phyloP scores from a whole-genome alignment of 2,329 filamentous ascomycete genomes.

The Beauveria medogensis region DNA sequence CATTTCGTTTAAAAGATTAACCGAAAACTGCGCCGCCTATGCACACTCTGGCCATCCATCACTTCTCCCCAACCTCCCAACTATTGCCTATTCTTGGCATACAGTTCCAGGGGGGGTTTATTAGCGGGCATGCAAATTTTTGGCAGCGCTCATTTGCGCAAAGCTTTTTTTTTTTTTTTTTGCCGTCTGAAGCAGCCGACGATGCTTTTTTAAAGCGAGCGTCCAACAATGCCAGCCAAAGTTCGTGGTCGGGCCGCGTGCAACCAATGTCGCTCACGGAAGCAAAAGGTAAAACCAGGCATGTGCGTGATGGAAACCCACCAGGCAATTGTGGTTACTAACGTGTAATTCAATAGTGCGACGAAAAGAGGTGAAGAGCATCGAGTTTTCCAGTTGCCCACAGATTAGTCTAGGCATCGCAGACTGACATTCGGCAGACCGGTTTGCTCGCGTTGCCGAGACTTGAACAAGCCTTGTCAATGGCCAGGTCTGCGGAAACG shows the following conservation, averaged over 20 bases:
- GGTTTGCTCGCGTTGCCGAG: constrained; percentile 12
- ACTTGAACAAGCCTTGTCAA: constrained; percentile 10
- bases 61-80: not conserved
- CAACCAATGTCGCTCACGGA: constrained; percentile 16
- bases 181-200: not conserved
- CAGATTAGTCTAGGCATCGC: too few relatives aligned
- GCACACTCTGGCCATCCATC: too few relatives aligned
- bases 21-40: not conserved
- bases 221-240: not conserved
- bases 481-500: constrained; percentile 15
- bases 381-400: not conserved
- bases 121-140: not conserved
- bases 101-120: too few relatives aligned
- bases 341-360: constrained; percentile 1
- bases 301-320: not conserved
- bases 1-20: not conserved
- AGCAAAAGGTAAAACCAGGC: constrained; percentile 15
- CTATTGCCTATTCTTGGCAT: not conserved
- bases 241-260: constrained; percentile 16
- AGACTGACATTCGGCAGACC: constrained; percentile 4
- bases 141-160: not conserved
- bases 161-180: too few relatives aligned
- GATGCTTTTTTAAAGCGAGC: not conserved
- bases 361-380: constrained; percentile 8
- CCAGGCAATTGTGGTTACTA: not conserved